Percentiles rank a stretch among this genome's conserved stretches.
phyloP scores from a whole-genome alignment of 768 basidiomycete genomes.

The Agaricus blazei region DNA sequence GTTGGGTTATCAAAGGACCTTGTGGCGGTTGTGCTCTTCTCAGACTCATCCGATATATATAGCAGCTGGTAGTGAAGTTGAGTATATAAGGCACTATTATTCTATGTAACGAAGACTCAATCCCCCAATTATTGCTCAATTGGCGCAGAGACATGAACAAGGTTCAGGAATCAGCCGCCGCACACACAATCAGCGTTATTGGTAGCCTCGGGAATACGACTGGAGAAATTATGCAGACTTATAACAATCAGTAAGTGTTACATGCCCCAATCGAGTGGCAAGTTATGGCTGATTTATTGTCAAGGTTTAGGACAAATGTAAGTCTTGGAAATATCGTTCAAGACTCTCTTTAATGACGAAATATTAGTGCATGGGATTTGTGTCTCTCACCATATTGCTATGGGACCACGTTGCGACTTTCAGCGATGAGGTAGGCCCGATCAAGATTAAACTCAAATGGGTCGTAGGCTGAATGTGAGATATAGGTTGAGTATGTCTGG shows the following conservation, averaged over 20 bases:
- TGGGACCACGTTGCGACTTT: slow-evolving; percentile 57
- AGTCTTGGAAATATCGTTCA: neutral
- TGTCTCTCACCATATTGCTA: slow-evolving; percentile 43
- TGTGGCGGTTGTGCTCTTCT: too few relatives aligned
- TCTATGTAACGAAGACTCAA: too few relatives aligned
- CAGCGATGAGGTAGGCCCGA: slow-evolving; percentile 26
- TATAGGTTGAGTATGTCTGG: slow-evolving; percentile 45
- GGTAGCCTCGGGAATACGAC: too few relatives aligned
- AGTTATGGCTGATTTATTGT: neutral
- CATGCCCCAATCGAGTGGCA: neutral
- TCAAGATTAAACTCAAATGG: neutral
- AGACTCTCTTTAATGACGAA: neutral
- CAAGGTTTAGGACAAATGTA: slow-evolving; percentile 2
- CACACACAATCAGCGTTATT: too few relatives aligned
- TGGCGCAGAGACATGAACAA: too few relatives aligned
- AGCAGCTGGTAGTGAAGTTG: too few relatives aligned
- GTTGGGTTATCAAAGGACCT: too few relatives aligned
- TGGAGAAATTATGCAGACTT: neutral
- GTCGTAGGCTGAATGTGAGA: neutral
- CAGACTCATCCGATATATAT: too few relatives aligned
- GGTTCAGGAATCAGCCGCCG: too few relatives aligned
- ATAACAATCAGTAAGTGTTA: neutral
- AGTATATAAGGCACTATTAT: too few relatives aligned
- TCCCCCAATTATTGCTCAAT: too few relatives aligned
- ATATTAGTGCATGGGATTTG: slow-evolving; percentile 46